Base-by-base conservation (phyloP, 106 monocot species). In the Allium fistulosum region DNA sequence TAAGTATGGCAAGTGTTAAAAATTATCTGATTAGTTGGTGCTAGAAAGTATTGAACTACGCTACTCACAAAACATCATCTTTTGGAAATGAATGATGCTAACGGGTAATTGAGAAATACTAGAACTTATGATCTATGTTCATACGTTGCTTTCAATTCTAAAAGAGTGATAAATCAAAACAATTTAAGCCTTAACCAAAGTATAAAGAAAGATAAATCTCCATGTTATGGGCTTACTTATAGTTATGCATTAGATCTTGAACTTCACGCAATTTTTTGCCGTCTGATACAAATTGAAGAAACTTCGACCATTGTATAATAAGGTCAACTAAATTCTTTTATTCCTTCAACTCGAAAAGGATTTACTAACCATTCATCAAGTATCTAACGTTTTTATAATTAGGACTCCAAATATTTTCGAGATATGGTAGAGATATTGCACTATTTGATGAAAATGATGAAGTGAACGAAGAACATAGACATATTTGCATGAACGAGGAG, bases 291-390 rank as follows among this genome's bases (percentile, higher is more conserved):
- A 77, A 97, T 76, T 9, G 80, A 78, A 59, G 88, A 81, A 18
- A 97, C 78, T 73, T 89, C 92, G 10, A 92, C 82, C 96, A 92
- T 92, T 46, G 80, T 62, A 77, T 80, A 88, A 68, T 97, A 97
- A 58, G 96, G 96, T n/a, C 96, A 92, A 67, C 89, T 88, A 67
- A 87, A 84, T 62, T 92, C 96, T 72, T 92, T 92, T 18, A 89
- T 68, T 16, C 96, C 96, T 71, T 92, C 86, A 11, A 97, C 76
- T 13, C 83, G 80, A 61, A 89, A 97, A 50, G 96, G 94, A 72
- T 99, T 99, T 50, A 92, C 87, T 49, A 99, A 70, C 62, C 86
- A 70, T 46, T 86, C 49, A 73, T 89, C 88, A 3, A 84, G 73
- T 46, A 62, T 82, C 8, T 82, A 72, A 47, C 84, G 88, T 71